Evolutionary conservation across 1,284 basidiomycete genomes (phyloP), one percentile per base, ranked within the genome.

Genomic region (Apiotrichum mycotoxinovorans): DNA sequence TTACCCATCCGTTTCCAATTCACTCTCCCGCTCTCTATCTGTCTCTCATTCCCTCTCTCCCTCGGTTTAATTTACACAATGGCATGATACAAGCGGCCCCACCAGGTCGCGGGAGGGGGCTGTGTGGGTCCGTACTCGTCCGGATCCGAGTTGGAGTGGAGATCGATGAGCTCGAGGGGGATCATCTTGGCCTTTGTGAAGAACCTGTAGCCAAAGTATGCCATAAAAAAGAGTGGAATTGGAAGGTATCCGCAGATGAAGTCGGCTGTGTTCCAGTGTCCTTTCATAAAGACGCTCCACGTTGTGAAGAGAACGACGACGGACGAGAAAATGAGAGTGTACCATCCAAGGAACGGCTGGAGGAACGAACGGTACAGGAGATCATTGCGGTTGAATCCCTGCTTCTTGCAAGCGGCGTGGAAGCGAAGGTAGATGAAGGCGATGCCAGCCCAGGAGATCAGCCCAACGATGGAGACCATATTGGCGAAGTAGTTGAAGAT

Each of bases 401-500:
- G 91, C 1, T 75, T 84, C 70, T 86, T 85, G 72, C 87, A 71
- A 40, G 89, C 92, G 5, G 78, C 70, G 71, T 89, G 80, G 80
- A 94, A 94, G 44, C 88, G 85, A 54, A 90, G 73, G 74, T 93
- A 93, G 14, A 86, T 88, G 52, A 90, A 65, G 41, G 80, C 81
- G 68, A 94, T 94, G 60, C 86, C 88, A 68, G 88, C 86, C 91
- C 91, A 95, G 15, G 88, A 69, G 57, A 72, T 60, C 10, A 87
- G 74, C 43, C 86, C 87, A 10, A 82, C 80, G 22, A 66, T 62
- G n/a, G 73, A 61, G 20, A 69, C 68, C 73, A 91, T 85, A 77
- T 86, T 88, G 45, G 84, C 72, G 65, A 92, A 85, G 85, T 88
- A 92, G 40, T 76, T 74, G 73, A 95, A 90, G 46, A 91, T 87